phyloP scores from a whole-genome alignment of 192 early-diverging fungal genomes.

The Coemansia sp. region DNA sequence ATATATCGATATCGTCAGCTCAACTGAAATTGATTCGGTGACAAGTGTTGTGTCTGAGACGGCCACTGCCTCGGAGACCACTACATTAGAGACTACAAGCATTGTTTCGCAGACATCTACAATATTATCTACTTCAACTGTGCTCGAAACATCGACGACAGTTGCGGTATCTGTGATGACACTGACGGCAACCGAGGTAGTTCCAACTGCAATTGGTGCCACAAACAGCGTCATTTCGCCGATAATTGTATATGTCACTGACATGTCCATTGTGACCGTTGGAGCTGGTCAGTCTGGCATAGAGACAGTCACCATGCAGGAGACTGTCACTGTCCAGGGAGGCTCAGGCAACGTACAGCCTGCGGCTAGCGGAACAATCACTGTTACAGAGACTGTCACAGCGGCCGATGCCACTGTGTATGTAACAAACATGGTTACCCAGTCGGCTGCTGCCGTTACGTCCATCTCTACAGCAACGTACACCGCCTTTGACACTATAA shows the following conservation, averaged over 20 bases:
- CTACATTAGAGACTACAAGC: not conserved
- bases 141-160: conserved; percentile 1
- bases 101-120: conserved; percentile 5
- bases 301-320: too few relatives aligned
- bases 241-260: not conserved
- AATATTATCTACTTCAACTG: conserved; percentile 1
- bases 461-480: not conserved
- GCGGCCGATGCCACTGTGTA: conserved; percentile 1
- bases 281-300: not conserved
- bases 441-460: not conserved
- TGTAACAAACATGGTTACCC: not conserved
- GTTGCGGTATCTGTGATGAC: conserved; percentile 7
- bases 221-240: conserved; percentile 6
- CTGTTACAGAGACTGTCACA: conserved; percentile 4
- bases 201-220: not conserved
- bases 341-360: not conserved
- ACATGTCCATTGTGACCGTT: not conserved
- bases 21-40: not conserved
- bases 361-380: not conserved
- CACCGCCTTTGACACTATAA: not conserved
- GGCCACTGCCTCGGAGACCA: conserved; percentile 3
- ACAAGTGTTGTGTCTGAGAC: not conserved
- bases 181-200: conserved; percentile 2
- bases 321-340: not conserved
- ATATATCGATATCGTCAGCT: conserved; percentile 6